Percentiles rank a stretch among this genome's conserved stretches.
Evolutionary conservation across 2,329 filamentous ascomycete species (phyloP).

Genomic region (Pseudogymnoascus sp.): DNA sequence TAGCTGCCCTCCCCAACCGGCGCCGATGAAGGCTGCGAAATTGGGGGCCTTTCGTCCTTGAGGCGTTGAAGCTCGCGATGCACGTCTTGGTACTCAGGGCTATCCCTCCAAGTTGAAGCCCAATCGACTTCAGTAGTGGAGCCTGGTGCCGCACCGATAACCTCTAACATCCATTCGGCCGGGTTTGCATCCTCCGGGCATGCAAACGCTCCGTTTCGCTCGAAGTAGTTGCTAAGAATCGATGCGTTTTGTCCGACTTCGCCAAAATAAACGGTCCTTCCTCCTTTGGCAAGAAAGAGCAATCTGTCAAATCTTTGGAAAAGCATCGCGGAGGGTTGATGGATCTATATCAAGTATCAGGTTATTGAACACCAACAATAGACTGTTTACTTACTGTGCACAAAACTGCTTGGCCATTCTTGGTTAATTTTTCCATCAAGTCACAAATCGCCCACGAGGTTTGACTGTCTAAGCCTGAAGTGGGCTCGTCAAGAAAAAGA

Average conservation of each 20-base stretch:
- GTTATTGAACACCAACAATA: no score
- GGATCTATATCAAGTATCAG: conserved; percentile 31
- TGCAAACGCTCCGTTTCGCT: conserved; percentile 46
- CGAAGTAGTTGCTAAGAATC: conserved; percentile 58
- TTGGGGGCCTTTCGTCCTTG: conserved; percentile 32
- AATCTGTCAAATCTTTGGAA: conserved; percentile 55
- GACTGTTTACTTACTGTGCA: conserved; percentile 33
- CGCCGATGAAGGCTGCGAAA: conserved; percentile 30
- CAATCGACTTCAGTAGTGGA: conserved; percentile 50
- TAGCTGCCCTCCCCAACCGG: no score
- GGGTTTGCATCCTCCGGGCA: conserved; percentile 48
- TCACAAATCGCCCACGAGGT: conserved; percentile 57
- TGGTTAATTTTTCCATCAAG: conserved; percentile 56
- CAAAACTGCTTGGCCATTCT: conserved; percentile 47
- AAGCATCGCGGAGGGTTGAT: conserved; percentile 48
- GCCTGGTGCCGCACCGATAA: conserved; percentile 38
- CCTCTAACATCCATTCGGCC: conserved; percentile 36
- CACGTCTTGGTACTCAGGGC: conserved; percentile 50
- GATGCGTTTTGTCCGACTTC: conserved; percentile 28
- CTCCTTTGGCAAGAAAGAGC: conserved; percentile 58
- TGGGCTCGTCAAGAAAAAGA: conserved; percentile 57
- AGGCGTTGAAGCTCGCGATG: conserved; percentile 53
- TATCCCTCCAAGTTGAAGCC: conserved; percentile 66
- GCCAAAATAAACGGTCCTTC: conserved; percentile 64
- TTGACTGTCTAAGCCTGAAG: conserved; percentile 57